Base-by-base conservation (phyloP, 257 asterid species). In the Thymus mandschuricus region DNA sequence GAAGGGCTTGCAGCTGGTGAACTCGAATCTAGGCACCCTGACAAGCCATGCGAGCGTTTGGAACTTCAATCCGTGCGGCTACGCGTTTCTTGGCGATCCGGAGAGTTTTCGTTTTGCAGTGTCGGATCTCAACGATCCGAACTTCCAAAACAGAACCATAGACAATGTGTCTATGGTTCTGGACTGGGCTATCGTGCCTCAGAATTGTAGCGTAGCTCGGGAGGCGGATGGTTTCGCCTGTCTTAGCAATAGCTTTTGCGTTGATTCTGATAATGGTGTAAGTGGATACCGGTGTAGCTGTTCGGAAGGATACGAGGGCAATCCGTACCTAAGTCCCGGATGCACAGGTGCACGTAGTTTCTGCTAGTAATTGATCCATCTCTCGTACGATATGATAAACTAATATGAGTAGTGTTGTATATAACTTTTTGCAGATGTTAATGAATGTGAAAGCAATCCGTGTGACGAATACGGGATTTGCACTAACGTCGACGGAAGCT, bases 231-330 rank as follows among this genome's bases (percentile, higher is more conserved):
- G 65, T 63, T 85, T 31, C 49, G 78, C 82, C 0, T 89, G 96
- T 50, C 73, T n/a, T 0, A 3, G 3, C 3, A 81, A 82, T 45
- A 87, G 89, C 28, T 2, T 28, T 0, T 87, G 95, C 49, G 70
- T 80, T 34, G 90, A 87, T 76, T 81, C 87, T 0, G 83, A 55
- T 0, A 56, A 75, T 0, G 80, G 84, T 6, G 1, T 46, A 4
- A 85, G 81, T 3, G 95, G 96, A 15, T 89, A 89, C 54, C 59
- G 86, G 0, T 87, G 92, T 49, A 74, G 43, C 10, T 89, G 96
- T 35, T 29, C 4, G 0, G 3, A 75, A 5, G 96, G 96, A 13
- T 87, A 76, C 0, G 67, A 75, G 34, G 95, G 92, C 13, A 89
- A 87, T 81, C 88, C 96, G 6, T 86, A 87, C 66, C 69, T 86